A percentile compares a stretch with the other conserved stretches of the same genome.
These are phyloP conservation scores for Acrasis kona DNA, from an alignment of 78 protist genomes.

Conservation along the genomic window DNA sequence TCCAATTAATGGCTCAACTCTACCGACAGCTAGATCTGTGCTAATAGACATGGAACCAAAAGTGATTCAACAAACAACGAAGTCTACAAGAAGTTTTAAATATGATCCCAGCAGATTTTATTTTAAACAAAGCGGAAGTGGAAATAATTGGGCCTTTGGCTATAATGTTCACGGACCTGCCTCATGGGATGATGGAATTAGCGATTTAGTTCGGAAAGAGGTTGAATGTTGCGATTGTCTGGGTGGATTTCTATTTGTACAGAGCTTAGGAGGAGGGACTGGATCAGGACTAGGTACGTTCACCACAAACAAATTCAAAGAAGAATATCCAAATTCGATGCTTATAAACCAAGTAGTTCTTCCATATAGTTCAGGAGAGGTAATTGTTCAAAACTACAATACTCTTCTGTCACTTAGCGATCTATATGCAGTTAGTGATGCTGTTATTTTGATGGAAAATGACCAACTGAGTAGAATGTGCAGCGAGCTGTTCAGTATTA, in stretches of 20 bases:
- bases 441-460: conserved; percentile 5
- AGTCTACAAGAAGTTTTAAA: no score
- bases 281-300: conserved; percentile 37
- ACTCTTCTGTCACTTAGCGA: conserved; percentile 20
- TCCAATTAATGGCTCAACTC: no score
- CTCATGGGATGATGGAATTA: not conserved
- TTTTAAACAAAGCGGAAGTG: no score
- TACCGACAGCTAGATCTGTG: no score
- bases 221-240: conserved; percentile 5
- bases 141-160: no score
- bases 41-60: no score
- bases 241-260: conserved; percentile 14
- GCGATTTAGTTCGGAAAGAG: not conserved
- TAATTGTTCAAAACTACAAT: conserved; percentile 36
- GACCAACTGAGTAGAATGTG: conserved; percentile 6
- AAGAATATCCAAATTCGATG: not conserved
- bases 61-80: no score
- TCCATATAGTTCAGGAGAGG: conserved; percentile 31
- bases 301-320: conserved; percentile 12
- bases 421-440: conserved; percentile 13
- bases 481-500: not conserved
- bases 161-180: not conserved
- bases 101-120: no score
- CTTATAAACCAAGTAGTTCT: conserved; percentile 25
- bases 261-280: conserved; percentile 37